phyloP scores from a whole-genome alignment of 257 asterid species.

The Ocimum tenuiflorum region DNA sequence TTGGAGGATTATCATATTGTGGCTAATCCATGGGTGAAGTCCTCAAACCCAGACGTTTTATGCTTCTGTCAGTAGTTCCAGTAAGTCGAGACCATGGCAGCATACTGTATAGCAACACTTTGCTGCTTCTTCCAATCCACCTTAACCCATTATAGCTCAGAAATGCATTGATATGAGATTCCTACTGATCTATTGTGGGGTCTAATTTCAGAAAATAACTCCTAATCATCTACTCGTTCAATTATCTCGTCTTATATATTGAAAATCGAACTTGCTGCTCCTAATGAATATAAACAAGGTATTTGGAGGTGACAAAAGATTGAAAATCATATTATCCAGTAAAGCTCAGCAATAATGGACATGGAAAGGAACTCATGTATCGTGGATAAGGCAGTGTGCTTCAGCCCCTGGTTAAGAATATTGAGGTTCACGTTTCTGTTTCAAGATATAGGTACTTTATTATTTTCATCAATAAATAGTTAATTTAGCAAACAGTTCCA shows the following conservation, averaged over 20 bases:
- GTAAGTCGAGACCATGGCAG: too few relatives aligned
- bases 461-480: neutral
- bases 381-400: neutral
- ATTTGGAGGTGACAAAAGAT: neutral
- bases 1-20: neutral
- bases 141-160: too few relatives aligned
- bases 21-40: too few relatives aligned
- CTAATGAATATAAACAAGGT: neutral
- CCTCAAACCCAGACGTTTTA: too few relatives aligned
- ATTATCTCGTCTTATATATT: too few relatives aligned
- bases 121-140: too few relatives aligned
- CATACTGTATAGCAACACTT: too few relatives aligned
- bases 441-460: neutral
- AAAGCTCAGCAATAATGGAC: neutral
- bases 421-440: constrained; percentile 21
- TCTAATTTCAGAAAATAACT: too few relatives aligned
- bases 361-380: neutral
- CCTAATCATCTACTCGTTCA: too few relatives aligned
- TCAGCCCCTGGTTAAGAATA: constrained; percentile 3
- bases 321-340: constrained; percentile 1
- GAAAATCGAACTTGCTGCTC: neutral
- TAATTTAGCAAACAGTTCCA: neutral
- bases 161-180: too few relatives aligned
- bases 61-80: too few relatives aligned
- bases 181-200: too few relatives aligned